Base-by-base conservation (phyloP, 2,329 filamentous ascomycete species). In the Colletotrichum liaoningense region DNA sequence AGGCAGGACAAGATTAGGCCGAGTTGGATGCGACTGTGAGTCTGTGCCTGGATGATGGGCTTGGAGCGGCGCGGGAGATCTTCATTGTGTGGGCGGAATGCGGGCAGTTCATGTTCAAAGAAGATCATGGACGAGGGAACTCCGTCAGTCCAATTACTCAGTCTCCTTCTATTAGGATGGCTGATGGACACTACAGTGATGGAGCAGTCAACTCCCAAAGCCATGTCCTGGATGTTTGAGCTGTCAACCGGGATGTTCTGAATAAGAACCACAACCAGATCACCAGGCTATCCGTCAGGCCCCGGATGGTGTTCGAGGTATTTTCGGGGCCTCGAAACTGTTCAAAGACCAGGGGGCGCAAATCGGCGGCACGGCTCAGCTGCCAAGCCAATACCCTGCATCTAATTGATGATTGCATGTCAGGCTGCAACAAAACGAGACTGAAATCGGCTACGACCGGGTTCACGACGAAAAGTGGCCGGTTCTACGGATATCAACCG, bases 331-430 rank as follows among this genome's bases (percentile, higher is more conserved):
- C 63, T 58, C 67, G 22, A 60, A 49, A 52, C n/a, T 49, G 42
- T n/a, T 24, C 12, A 26, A 22, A 35, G 33, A n/a, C 26, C 33
- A 56, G 24, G 55, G 55, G 59, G 46, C n/a, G 12, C 42, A 35
- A 26, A 16, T 55, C 55, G 24, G 59, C 42, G 65, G 52, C 30
- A 58, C 58, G 9, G 57, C 52, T 65, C 42, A 69, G 55, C 60
- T 57, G 70, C 60, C 70, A 70, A 70, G 70, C 70, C 60, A 46
- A 65, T 70, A 38, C 55, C 42, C 55, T 73, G 60, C 67, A 22
- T n/a, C 24, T n/a, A 9, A n/a, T 42, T 33, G 26, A 52, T 16
- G 42, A 24, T 16, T 54, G 33, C 42, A 54, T 26, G 6, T 57
- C 46, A 67, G 55, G 49, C 46, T 24, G 62, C 62, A 28, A 38